These are phyloP conservation scores for Filosporella fistucella DNA, from an alignment of 495 filamentous ascomycete species.

Conservation along the genomic window DNA sequence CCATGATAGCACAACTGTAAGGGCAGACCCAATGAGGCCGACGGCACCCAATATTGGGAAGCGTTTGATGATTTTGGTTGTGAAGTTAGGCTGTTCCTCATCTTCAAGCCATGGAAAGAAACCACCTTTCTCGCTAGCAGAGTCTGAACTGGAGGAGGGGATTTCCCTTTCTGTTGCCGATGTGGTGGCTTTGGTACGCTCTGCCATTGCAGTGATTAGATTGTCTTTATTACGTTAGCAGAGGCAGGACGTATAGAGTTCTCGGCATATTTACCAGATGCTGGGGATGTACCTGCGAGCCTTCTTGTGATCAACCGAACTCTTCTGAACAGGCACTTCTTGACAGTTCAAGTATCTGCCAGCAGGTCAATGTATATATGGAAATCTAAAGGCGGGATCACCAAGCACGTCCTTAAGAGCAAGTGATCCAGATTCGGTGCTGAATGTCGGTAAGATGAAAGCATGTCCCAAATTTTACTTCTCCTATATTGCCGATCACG, in stretches of 20 bases:
- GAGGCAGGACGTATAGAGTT: too few species aligned
- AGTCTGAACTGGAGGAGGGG: neutral
- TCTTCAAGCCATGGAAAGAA: slow-evolving; percentile 9
- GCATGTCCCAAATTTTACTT: too few species aligned
- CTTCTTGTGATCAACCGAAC: neutral
- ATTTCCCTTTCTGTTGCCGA: neutral
- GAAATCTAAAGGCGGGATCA: too few species aligned
- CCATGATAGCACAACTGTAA: neutral
- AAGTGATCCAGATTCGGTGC: too few species aligned
- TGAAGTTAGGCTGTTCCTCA: neutral
- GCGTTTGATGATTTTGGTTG: neutral
- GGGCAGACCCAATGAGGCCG: slow-evolving; percentile 5
- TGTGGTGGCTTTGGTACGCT: neutral
- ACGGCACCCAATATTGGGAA: slow-evolving; percentile 7
- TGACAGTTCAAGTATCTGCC: neutral
- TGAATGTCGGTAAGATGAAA: too few species aligned
- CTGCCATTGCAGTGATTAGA: neutral
- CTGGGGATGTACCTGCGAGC: neutral
- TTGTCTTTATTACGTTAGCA: too few species aligned
- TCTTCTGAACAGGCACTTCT: neutral
- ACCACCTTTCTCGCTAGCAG: neutral
- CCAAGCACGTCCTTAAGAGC: too few species aligned
- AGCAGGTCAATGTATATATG: too few species aligned
- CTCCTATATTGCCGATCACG: too few species aligned
- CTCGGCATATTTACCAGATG: neutral